Evolutionary conservation across 345 rosid genomes (phyloP), one percentile per base, ranked within the genome.

Genomic region (Syzygium oleosum): DNA sequence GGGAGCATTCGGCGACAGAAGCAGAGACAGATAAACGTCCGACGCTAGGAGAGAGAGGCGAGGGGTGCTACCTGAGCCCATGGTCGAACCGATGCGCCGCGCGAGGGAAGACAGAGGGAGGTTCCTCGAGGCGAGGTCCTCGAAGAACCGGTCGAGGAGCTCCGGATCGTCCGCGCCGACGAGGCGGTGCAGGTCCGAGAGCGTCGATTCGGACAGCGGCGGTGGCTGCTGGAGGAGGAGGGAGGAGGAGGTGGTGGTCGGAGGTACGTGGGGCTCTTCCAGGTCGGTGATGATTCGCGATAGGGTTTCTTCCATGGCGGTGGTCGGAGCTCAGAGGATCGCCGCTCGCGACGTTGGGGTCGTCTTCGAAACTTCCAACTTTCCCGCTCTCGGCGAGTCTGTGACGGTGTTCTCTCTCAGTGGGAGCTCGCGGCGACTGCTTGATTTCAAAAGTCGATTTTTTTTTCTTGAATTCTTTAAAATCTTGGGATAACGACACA

Each of bases 1-100:
- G 22, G 98, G 96, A 68, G 98, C 93, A 79, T 90, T 91, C 6
- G 98, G 93, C 8, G 93, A 90, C 23, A 95, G 95, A 58, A 96
- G 94, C 84, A 95, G 91, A 61, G 92, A 90, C 12, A 96, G 94
- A 89, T 95, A 96, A 25, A 92, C 89, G 80, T 92, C 91, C 86
- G 98, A 94, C 41, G 97, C 94, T 41, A 88, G 55, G 38, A 96
- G 94, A 15, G 95, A 94, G 38, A 92, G 59, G 79, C 87, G 84
- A 12, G 90, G 56, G 53, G 53, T 21, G 77, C 59, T 87, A 21
- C 88, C 91, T 0, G 93, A 87, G 86, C 96, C 98, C 99, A 97
- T 96, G 84, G 96, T 90, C 58, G 92, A 90, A 52, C 95, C 91
- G 56, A 97, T 85, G 23, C 90, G 92, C 29, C 89, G 91, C 58